phyloP scores from a whole-genome alignment of 371 early-diverging fungal genomes.

The Nematocida ironsii region DNA sequence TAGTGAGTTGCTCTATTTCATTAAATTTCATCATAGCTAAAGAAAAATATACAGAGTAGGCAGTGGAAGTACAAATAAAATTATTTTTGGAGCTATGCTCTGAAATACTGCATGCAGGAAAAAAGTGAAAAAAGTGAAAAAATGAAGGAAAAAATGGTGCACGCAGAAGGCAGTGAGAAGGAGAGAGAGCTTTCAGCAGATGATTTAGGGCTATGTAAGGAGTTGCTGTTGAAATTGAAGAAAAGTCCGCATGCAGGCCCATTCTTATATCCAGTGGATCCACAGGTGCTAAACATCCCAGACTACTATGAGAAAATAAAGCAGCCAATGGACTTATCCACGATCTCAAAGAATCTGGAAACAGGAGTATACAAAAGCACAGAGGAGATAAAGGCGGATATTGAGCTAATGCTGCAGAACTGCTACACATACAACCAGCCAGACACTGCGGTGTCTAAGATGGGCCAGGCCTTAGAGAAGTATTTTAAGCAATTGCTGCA shows the following conservation, averaged over 20 bases:
- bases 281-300: slow-evolving; percentile 80
- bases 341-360: slow-evolving; percentile 80
- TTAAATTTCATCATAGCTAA: too few relatives aligned
- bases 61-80: too few relatives aligned
- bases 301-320: slow-evolving; percentile 86
- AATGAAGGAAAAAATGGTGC: slow-evolving; percentile 11
- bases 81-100: too few relatives aligned
- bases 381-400: slow-evolving; percentile 74
- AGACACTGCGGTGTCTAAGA: slow-evolving; percentile 61
- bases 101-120: neutral
- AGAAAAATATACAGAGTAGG: too few relatives aligned
- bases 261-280: slow-evolving; percentile 88
- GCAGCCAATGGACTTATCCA: slow-evolving; percentile 91
- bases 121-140: neutral
- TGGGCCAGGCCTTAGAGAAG: slow-evolving; percentile 64
- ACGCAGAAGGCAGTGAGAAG: too few relatives aligned
- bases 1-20: too few relatives aligned
- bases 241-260: slow-evolving; percentile 70
- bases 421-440: slow-evolving; percentile 75
- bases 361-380: slow-evolving; percentile 74
- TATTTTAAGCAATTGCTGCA: slow-evolving; percentile 59
- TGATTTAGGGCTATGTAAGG: slow-evolving; percentile 27
- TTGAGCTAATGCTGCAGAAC: slow-evolving; percentile 78
- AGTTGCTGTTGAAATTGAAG: slow-evolving; percentile 64
- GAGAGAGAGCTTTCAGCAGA: slow-evolving; percentile 2